Evolutionary conservation across 2,329 filamentous ascomycete genomes (phyloP).

Genomic region (Stemphylium beticola): DNA sequence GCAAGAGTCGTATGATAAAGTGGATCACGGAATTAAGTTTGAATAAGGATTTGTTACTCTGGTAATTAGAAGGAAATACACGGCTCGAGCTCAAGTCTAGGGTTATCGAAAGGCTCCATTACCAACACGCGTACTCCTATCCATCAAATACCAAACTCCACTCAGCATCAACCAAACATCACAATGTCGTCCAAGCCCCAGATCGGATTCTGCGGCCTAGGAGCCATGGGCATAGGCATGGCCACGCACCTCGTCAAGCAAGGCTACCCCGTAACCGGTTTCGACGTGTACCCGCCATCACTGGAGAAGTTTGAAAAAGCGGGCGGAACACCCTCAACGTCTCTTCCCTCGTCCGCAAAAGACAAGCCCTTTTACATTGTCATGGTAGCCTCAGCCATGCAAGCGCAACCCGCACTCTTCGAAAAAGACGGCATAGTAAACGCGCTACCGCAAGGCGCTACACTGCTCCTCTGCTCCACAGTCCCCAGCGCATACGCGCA

Average conservation of each 20-base stretch:
- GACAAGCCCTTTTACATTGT: slow-evolving; percentile 68
- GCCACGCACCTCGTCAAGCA: slow-evolving; percentile 73
- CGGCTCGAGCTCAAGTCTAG: no score
- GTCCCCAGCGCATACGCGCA: slow-evolving; percentile 71
- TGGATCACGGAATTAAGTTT: no score
- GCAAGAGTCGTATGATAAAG: no score
- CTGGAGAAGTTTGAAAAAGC: slow-evolving; percentile 69
- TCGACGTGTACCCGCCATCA: slow-evolving; percentile 72
- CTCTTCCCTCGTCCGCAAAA: slow-evolving; percentile 66
- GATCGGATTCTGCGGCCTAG: slow-evolving; percentile 75
- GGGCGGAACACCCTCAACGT: slow-evolving; percentile 65
- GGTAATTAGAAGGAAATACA: no score
- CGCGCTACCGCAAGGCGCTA: slow-evolving; percentile 62
- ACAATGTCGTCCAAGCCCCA: slow-evolving; percentile 51
- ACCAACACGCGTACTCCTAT: no score
- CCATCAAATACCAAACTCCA: neutral
- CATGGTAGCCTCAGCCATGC: slow-evolving; percentile 77
- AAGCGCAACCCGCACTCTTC: slow-evolving; percentile 71
- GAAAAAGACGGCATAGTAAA: slow-evolving; percentile 60
- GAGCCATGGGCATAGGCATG: slow-evolving; percentile 85
- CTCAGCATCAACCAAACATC: neutral
- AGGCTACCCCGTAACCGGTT: slow-evolving; percentile 72
- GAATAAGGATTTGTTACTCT: no score
- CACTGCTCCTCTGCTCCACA: slow-evolving; percentile 72
- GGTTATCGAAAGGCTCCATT: no score